phyloP scores from a whole-genome alignment of 257 asterid genomes.

The Ligustrum vulgare region DNA sequence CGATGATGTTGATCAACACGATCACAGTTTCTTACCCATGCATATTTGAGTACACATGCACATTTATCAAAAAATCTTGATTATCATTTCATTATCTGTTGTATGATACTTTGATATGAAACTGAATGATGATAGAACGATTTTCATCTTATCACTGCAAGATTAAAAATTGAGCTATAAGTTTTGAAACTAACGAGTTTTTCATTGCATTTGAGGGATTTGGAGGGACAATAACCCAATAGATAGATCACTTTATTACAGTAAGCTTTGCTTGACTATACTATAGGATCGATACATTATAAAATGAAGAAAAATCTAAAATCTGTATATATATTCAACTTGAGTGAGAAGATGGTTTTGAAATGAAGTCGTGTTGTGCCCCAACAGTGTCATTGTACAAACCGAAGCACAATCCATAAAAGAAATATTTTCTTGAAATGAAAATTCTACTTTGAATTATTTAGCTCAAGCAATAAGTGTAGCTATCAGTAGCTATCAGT shows the following conservation, averaged over 20 bases:
- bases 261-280: neutral
- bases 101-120: neutral
- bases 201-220: neutral
- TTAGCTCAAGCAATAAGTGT: too few relatives aligned
- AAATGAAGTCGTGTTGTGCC: neutral
- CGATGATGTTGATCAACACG: neutral
- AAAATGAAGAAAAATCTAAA: neutral
- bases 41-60: neutral
- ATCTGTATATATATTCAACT: neutral
- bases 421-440: too few relatives aligned
- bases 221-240: neutral
- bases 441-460: too few relatives aligned
- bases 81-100: neutral
- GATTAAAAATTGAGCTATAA: neutral
- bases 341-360: neutral
- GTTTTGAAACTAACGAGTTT: neutral
- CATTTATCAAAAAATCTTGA: constrained; percentile 1
- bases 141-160: constrained; percentile 4
- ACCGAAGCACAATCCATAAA: too few relatives aligned
- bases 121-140: constrained; percentile 1
- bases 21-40: neutral
- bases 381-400: neutral
- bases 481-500: too few relatives aligned
- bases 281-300: neutral
- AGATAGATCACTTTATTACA: neutral